Evolutionary conservation across 306 rosid genomes (phyloP).

Genomic region (Coriaria nepalensis): DNA sequence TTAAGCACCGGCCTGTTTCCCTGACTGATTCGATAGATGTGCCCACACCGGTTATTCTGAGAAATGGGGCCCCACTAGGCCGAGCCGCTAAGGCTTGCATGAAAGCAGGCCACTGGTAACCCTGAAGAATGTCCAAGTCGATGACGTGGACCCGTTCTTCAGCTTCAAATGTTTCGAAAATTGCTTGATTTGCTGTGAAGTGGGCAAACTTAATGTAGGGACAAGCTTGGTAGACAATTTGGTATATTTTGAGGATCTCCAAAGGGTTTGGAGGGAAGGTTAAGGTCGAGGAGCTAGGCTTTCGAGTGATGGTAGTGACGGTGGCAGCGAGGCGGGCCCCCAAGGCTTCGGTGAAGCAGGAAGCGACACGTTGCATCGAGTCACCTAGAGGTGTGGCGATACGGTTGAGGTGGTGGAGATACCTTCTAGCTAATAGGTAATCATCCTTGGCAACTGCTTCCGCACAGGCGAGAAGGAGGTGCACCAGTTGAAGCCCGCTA

Average conservation of each 20-base stretch:
- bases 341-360: conserved; percentile 77
- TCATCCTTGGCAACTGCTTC: conserved; percentile 89
- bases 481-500: conserved; percentile 87
- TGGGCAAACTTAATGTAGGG: conserved; percentile 86
- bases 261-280: conserved; percentile 48
- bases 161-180: conserved; percentile 74
- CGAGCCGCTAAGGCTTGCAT: conserved; percentile 87
- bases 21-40: conserved; percentile 29
- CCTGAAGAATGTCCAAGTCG: conserved; percentile 74
- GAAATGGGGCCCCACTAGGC: conserved; percentile 42
- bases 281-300: conserved; percentile 18
- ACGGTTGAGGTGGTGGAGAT: conserved; percentile 60
- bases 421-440: conserved; percentile 73
- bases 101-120: conserved; percentile 91
- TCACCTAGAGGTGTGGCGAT: conserved; percentile 68
- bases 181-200: conserved; percentile 86
- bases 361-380: conserved; percentile 83
- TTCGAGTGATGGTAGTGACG: conserved; percentile 17
- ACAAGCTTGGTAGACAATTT: conserved; percentile 85
- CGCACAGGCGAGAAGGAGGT: conserved; percentile 84
- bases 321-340: conserved; percentile 59
- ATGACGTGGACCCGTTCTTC: conserved; percentile 82
- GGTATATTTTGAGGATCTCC: conserved; percentile 74
- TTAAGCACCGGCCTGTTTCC: conserved; percentile 59
- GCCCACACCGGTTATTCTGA: conserved; percentile 57